These are phyloP conservation scores for Calocybe cyanea DNA, from an alignment of 768 basidiomycete genomes.

Conservation along the genomic window DNA sequence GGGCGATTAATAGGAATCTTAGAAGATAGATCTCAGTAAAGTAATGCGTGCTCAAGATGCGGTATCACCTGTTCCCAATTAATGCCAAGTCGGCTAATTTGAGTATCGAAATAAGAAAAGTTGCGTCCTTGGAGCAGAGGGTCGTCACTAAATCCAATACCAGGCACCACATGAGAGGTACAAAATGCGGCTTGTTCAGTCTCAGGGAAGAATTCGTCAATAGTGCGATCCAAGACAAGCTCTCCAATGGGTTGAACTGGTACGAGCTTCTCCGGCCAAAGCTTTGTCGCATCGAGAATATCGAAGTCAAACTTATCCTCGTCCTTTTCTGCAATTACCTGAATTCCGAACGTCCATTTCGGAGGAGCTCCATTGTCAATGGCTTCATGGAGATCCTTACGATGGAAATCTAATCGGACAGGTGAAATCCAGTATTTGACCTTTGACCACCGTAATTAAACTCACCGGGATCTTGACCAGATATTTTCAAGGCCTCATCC, in stretches of 20 bases:
- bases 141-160: constrained; percentile 71
- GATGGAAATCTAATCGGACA: constrained; percentile 66
- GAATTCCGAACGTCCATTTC: constrained; percentile 78
- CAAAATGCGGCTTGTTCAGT: constrained; percentile 90
- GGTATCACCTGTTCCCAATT: no score
- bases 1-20: constrained; percentile 85
- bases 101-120: constrained; percentile 87
- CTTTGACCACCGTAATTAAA: not conserved
- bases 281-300: constrained; percentile 81
- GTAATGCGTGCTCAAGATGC: no score
- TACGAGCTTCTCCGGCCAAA: constrained; percentile 80
- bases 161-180: constrained; percentile 66
- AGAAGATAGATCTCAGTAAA: no score
- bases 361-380: constrained; percentile 69
- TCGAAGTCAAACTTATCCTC: constrained; percentile 88
- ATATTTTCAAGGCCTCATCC: constrained; percentile 87
- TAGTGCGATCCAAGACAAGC: constrained; percentile 57
- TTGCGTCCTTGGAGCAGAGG: constrained; percentile 82
- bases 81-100: constrained; percentile 72
- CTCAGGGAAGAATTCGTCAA: constrained; percentile 81
- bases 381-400: constrained; percentile 83
- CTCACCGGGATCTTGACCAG: constrained; percentile 76
- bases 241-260: constrained; percentile 78
- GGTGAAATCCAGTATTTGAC: not conserved
- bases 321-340: constrained; percentile 61